Percentiles rank a stretch among this genome's conserved stretches.
phyloP scores from a whole-genome alignment of 331 rosid genomes.

The Arachis monticola region DNA sequence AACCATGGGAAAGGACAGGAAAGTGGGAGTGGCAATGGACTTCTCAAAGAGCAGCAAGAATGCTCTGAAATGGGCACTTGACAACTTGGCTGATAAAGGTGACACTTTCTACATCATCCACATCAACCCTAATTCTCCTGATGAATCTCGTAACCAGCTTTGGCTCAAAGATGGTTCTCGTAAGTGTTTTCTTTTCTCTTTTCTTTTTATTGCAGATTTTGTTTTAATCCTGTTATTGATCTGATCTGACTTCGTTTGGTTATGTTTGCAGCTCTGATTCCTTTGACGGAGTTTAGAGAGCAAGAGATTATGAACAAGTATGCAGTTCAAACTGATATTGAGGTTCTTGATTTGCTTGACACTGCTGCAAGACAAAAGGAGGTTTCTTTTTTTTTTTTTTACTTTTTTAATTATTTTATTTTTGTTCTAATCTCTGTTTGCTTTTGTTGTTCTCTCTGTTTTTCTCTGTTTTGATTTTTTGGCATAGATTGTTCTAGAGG shows the following conservation, averaged over 20 bases:
- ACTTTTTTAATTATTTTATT: not conserved
- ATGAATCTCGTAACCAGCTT: slow-evolving; percentile 52
- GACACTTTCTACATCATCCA: slow-evolving; percentile 74
- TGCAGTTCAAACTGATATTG: slow-evolving; percentile 57
- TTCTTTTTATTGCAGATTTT: no score
- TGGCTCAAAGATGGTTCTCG: slow-evolving; percentile 78
- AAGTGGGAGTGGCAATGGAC: slow-evolving; percentile 81
- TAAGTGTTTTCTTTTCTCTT: slow-evolving; percentile 30
- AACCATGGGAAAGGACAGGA: slow-evolving; percentile 76
- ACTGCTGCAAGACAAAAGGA: slow-evolving; percentile 72
- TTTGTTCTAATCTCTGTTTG: not conserved
- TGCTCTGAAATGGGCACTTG: slow-evolving; percentile 85
- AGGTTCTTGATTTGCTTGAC: slow-evolving; percentile 76
- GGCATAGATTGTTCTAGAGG: not conserved
- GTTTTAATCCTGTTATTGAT: not conserved
- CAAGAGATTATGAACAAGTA: slow-evolving; percentile 57
- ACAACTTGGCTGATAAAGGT: slow-evolving; percentile 79
- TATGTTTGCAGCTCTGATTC: slow-evolving; percentile 68
- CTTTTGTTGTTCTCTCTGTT: no score
- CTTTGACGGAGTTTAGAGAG: slow-evolving; percentile 66
- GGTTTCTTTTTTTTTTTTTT: slow-evolving; percentile 39
- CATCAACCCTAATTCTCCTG: slow-evolving; percentile 50
- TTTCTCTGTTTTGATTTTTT: not conserved
- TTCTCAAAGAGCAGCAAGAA: slow-evolving; percentile 83
- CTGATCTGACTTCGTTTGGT: slow-evolving; percentile 16